Conservation (phyloP, 768 basidiomycete species). For the Hysterangium stoloniferum region DNA sequence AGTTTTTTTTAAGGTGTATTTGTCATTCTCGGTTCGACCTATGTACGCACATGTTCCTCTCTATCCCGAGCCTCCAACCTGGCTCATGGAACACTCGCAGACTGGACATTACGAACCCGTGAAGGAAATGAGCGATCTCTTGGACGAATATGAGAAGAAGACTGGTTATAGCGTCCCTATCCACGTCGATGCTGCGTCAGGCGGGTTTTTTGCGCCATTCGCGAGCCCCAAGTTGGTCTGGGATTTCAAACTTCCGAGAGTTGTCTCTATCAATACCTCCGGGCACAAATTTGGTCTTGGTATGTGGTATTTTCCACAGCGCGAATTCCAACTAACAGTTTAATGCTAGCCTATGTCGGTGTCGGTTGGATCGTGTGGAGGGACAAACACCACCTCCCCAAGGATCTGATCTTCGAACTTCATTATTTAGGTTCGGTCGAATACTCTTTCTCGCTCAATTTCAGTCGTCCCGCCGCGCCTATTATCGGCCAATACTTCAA, state of each 20-base stretch:
- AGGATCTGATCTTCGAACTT: conserved; percentile 62
- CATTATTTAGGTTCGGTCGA: conserved; percentile 51
- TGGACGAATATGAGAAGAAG: conserved; percentile 47
- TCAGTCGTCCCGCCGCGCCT: conserved; percentile 53
- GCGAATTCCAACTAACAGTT: not conserved
- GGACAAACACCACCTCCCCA: conserved; percentile 46
- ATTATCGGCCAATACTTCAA: conserved; percentile 59
- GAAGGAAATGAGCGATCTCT: conserved; percentile 70
- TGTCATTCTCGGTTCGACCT: conserved; percentile 37
- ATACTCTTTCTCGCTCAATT: conserved; percentile 67
- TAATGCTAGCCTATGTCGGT: conserved; percentile 42
- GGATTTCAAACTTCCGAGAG: conserved; percentile 55
- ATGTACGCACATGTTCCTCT: conserved; percentile 27
- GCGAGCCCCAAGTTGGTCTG: conserved; percentile 44
- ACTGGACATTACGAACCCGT: conserved; percentile 72
- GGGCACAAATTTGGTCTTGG: conserved; percentile 29
- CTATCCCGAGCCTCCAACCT: not conserved
- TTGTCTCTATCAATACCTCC: conserved; percentile 47
- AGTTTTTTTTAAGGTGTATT: conserved; percentile 31
- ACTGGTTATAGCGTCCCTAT: conserved; percentile 40
- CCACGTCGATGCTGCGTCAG: conserved; percentile 51
- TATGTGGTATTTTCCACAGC: not conserved
- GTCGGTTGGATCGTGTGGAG: conserved; percentile 66
- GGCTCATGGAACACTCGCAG: conserved; percentile 11
- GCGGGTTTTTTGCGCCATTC: conserved; percentile 59